Base-by-base conservation (phyloP, 441 rosid genomes). In the Gossypium trilobum region DNA sequence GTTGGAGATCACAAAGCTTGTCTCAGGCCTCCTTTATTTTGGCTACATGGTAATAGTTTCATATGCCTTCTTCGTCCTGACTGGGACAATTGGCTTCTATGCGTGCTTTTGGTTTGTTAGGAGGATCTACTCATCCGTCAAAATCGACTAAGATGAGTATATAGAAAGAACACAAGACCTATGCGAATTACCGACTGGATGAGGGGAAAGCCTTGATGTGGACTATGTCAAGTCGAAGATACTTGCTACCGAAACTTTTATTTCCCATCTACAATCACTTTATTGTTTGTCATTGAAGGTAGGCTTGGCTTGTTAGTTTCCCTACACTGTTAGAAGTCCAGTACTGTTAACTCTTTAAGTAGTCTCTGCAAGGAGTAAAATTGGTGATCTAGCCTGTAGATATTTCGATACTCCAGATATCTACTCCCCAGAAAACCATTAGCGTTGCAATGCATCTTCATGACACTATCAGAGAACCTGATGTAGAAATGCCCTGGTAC, bases 91-190 rank as follows among this genome's bases (percentile, higher is more conserved):
- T 4, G 97, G 98, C 75, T 93, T 93, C 84, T 93, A 89, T 44
- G 95, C 98, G 0, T 93, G 96, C 87, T 93, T 93, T 85, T 93
- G 93, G 95, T 93, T 91, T 65, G 97, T 93, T 42, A 79, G 94
- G 67, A 93, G 91, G 87, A 93, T 93, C 71, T 93, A 93, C 76
- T 86, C 98, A 16, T 91, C 98, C 0, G 95, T 93, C 80, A 93
- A 93, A 82, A 93, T 93, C 13, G 98, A 93, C 82, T 91, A 83
- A 87, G 72, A 52, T 46, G 58, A 71, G 78, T 54, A 68, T 64
- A 22, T 58, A 60, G 65, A 42, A 29, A 73, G 73, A 19, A 42
- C 44, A 19, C 4, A 51, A 74, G 42, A 56, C 10, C 0, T 1
- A 10, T 0, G 46, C 36, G 16, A 29, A 23, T 25, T 19, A 64